These are phyloP conservation scores for Phytophthora niederhauseri DNA, from an alignment of 352 stramenopile species.

Conservation along the genomic window DNA sequence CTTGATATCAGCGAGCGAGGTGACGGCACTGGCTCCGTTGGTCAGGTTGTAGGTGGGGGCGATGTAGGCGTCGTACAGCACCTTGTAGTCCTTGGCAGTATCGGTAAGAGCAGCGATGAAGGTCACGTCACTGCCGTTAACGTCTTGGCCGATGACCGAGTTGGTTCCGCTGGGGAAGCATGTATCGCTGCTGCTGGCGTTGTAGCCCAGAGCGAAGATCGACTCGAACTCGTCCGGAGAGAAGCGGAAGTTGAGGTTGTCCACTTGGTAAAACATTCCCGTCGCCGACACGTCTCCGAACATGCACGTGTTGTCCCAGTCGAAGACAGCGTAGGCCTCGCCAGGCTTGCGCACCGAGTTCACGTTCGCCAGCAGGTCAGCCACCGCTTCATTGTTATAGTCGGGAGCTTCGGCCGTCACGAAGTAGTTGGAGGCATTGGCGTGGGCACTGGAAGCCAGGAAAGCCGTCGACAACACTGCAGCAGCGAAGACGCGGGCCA, in stretches of 20 bases:
- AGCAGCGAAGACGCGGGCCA: constrained; percentile 9
- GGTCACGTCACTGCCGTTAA: constrained; percentile 40
- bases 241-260: constrained; percentile 52
- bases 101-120: constrained; percentile 29
- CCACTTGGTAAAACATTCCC: constrained; percentile 53
- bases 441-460: constrained; percentile 4
- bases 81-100: constrained; percentile 41
- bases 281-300: constrained; percentile 58
- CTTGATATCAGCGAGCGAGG: constrained; percentile 39
- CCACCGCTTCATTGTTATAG: constrained; percentile 53
- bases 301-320: constrained; percentile 69
- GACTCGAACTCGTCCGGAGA: constrained; percentile 41
- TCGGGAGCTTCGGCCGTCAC: constrained; percentile 46
- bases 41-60: constrained; percentile 47
- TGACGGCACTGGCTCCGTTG: neutral
- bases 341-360: constrained; percentile 29
- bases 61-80: constrained; percentile 57
- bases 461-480: constrained; percentile 6
- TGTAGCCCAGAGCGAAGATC: constrained; percentile 55
- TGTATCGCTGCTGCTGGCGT: constrained; percentile 36
- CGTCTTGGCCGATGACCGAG: constrained; percentile 42
- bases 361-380: constrained; percentile 37
- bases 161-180: constrained; percentile 43
- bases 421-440: constrained; percentile 28
- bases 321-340: constrained; percentile 52